phyloP scores from a whole-genome alignment of 805 yeast species.

The Ogataea trehalophila region DNA sequence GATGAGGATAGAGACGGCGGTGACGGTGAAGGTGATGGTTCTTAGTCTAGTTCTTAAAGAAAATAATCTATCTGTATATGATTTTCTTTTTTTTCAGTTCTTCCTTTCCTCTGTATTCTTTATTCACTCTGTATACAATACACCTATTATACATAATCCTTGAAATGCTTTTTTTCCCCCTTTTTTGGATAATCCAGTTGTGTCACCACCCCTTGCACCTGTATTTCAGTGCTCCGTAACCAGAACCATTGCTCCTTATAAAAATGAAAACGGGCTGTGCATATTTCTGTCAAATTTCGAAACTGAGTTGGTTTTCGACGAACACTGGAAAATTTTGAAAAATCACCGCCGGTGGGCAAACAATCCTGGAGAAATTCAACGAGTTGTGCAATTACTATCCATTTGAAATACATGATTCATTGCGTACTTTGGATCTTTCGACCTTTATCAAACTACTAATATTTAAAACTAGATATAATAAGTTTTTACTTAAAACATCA shows the following conservation, averaged over 20 bases:
- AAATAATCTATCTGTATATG: not conserved
- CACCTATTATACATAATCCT: no score
- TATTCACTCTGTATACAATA: no score
- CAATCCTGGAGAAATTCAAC: not conserved
- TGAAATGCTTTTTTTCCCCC: no score
- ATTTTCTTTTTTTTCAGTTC: not conserved
- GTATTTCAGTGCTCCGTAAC: constrained; percentile 6
- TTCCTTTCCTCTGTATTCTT: no score
- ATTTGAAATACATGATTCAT: no score
- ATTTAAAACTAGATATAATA: not conserved
- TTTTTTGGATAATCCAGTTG: no score
- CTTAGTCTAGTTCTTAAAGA: no score
- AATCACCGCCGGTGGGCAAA: not conserved
- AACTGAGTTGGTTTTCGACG: not conserved
- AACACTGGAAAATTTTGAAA: not conserved
- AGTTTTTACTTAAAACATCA: not conserved
- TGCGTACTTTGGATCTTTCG: no score
- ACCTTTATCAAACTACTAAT: not conserved
- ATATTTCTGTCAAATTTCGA: no score
- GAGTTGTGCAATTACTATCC: no score
- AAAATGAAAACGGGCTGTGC: no score
- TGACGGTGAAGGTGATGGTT: not conserved
- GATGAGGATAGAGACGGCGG: not conserved
- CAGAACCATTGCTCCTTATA: no score
- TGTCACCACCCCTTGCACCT: not conserved